phyloP scores from a whole-genome alignment of 768 basidiomycete genomes.

The Tulasnella sp. region DNA sequence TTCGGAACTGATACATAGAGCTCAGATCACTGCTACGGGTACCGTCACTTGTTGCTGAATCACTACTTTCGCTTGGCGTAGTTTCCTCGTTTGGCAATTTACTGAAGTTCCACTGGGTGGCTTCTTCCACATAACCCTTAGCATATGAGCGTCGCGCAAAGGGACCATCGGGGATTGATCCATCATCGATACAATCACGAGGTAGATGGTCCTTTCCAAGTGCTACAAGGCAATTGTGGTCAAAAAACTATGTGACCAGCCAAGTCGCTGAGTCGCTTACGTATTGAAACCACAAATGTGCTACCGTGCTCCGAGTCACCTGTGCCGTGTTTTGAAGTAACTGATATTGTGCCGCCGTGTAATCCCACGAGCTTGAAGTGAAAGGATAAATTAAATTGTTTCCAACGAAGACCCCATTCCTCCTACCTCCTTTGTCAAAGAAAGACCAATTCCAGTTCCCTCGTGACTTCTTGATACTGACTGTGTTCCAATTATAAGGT shows the following conservation, averaged over 20 bases:
- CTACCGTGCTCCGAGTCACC: conserved; percentile 26
- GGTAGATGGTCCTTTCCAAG: conserved; percentile 27
- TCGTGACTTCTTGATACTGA: conserved; percentile 27
- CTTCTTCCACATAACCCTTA: conserved; percentile 29
- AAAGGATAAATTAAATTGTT: no score
- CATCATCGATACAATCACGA: conserved; percentile 22
- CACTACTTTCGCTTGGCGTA: conserved; percentile 1
- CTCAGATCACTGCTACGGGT: conserved; percentile 25
- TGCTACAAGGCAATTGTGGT: conserved; percentile 6
- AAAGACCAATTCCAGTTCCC: conserved; percentile 29
- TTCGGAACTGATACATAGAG: conserved; percentile 26
- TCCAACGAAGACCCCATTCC: no score
- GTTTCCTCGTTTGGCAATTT: background rate
- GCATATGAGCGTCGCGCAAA: conserved; percentile 23
- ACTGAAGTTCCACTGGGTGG: conserved; percentile 25
- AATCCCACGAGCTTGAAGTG: conserved; percentile 28
- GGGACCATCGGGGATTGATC: conserved; percentile 1
- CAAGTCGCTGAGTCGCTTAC: no score
- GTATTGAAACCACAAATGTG: conserved; percentile 26
- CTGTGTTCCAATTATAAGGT: no score
- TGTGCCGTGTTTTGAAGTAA: conserved; percentile 24
- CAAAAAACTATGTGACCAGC: background rate
- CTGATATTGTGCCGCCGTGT: conserved; percentile 27
- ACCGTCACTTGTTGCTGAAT: conserved; percentile 20
- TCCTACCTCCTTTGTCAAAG: conserved; percentile 27